Percentiles rank a stretch among this genome's conserved stretches.
Conservation (phyloP, 2,329 filamentous ascomycete genomes). For the Lachnum nothofagi region DNA sequence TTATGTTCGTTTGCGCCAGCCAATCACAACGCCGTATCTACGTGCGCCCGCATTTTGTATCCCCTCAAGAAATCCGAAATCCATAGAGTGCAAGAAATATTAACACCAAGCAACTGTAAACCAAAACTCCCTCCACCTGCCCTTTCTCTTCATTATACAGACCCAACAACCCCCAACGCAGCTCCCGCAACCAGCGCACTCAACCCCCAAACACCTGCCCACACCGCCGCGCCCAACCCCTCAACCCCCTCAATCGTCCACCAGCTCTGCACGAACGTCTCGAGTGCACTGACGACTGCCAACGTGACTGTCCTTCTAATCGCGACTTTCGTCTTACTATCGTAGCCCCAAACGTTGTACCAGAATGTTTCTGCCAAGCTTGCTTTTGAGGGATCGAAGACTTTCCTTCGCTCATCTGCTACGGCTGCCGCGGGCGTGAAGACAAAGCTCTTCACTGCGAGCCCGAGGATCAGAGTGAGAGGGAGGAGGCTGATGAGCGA, state of each 20-base stretch:
- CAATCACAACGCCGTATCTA: too few relatives aligned
- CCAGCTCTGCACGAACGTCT: slow-evolving; percentile 60
- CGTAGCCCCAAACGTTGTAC: slow-evolving; percentile 69
- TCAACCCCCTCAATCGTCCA: slow-evolving; percentile 68
- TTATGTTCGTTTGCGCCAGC: background rate
- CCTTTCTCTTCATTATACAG: slow-evolving; percentile 35
- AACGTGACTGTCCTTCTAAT: slow-evolving; percentile 59
- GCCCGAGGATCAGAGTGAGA: slow-evolving; percentile 53
- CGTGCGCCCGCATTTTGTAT: too few relatives aligned
- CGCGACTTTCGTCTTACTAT: slow-evolving; percentile 55
- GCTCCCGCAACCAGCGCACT: slow-evolving; percentile 57
- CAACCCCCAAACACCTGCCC: slow-evolving; percentile 69
- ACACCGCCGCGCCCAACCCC: slow-evolving; percentile 62
- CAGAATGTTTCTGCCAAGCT: slow-evolving; percentile 64
- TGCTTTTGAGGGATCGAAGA: slow-evolving; percentile 61
- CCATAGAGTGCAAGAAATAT: too few relatives aligned
- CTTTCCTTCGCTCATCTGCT: slow-evolving; percentile 45
- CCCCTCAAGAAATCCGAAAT: too few relatives aligned
- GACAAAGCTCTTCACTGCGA: slow-evolving; percentile 69
- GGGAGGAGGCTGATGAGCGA: slow-evolving; percentile 58
- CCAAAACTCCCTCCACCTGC: too few relatives aligned
- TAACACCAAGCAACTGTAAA: too few relatives aligned
- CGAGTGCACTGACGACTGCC: slow-evolving; percentile 51
- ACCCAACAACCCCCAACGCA: slow-evolving; percentile 47
- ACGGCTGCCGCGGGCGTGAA: slow-evolving; percentile 63